phyloP scores from a whole-genome alignment of 768 basidiomycete species.

The Lactifluus pinguis region DNA sequence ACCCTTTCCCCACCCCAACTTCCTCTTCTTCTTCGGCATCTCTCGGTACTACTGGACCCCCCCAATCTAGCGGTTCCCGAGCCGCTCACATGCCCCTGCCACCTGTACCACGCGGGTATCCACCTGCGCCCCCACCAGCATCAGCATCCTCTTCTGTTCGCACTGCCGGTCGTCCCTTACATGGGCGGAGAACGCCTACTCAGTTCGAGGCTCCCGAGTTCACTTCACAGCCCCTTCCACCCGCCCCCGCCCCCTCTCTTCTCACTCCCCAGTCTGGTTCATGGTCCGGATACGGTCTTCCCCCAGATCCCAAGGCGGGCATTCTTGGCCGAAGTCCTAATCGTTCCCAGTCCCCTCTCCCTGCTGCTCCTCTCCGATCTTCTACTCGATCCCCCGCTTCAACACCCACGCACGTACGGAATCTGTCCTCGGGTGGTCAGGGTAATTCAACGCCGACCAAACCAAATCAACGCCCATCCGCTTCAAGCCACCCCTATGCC shows the following conservation, averaged over 20 bases:
- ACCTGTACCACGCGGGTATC: slow-evolving; percentile 59
- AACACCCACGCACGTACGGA: slow-evolving; percentile 39
- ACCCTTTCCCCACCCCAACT: slow-evolving; percentile 26
- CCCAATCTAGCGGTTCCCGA: slow-evolving; percentile 32
- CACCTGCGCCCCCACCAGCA: slow-evolving; percentile 25
- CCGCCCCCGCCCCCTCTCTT: slow-evolving; percentile 28
- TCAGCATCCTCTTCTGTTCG: slow-evolving; percentile 29
- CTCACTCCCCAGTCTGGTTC: slow-evolving; percentile 22
- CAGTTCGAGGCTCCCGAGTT: slow-evolving; percentile 40
- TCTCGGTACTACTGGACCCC: slow-evolving; percentile 30
- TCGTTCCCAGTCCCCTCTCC: slow-evolving; percentile 30
- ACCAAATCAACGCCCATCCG: slow-evolving; percentile 31
- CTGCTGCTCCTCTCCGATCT: slow-evolving; percentile 29
- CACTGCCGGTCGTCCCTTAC: slow-evolving; percentile 22
- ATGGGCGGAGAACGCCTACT: slow-evolving; percentile 45
- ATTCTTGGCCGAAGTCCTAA: slow-evolving; percentile 31
- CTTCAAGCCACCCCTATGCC: slow-evolving; percentile 45
- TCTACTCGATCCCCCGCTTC: slow-evolving; percentile 26
- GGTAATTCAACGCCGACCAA: slow-evolving; percentile 19
- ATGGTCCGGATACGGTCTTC: slow-evolving; percentile 39
- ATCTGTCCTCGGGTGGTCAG: slow-evolving; percentile 38
- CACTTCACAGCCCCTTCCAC: slow-evolving; percentile 29
- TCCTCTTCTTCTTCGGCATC: slow-evolving; percentile 21
- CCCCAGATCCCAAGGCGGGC: slow-evolving; percentile 51
- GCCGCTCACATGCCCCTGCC: slow-evolving; percentile 56